Percentiles rank a stretch among this genome's conserved stretches.
These are phyloP conservation scores for Leccinum arenicola DNA, from an alignment of 768 basidiomycete genomes.

Conservation along the genomic window DNA sequence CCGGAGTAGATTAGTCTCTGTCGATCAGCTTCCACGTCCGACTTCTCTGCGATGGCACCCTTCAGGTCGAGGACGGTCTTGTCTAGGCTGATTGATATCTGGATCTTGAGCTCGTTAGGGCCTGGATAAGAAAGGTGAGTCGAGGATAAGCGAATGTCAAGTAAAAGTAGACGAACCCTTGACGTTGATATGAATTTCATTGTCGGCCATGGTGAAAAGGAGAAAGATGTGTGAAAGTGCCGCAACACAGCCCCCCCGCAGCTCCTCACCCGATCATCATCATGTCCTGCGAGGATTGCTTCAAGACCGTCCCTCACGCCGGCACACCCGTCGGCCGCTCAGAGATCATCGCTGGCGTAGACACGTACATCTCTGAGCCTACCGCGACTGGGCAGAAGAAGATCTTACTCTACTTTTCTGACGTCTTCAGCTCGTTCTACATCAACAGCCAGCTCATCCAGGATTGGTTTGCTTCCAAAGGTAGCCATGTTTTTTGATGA, in stretches of 20 bases:
- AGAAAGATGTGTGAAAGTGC: not conserved
- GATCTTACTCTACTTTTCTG: conserved; percentile 56
- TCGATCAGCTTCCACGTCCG: conserved; percentile 80
- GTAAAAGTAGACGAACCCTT: conserved; percentile 47
- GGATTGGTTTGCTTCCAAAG: conserved; percentile 61
- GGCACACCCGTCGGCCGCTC: conserved; percentile 44
- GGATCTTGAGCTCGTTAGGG: conserved; percentile 89
- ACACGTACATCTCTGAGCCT: conserved; percentile 56
- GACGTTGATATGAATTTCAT: conserved; percentile 64
- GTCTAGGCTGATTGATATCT: conserved; percentile 75
- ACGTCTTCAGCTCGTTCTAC: conserved; percentile 59
- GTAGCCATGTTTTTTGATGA: conserved; percentile 28
- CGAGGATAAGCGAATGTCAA: not conserved
- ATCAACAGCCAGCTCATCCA: conserved; percentile 58
- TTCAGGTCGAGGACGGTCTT: conserved; percentile 93
- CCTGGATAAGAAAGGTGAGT: conserved; percentile 39
- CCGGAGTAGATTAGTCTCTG: conserved; percentile 95
- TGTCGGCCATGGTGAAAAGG: conserved; percentile 48
- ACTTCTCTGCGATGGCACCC: conserved; percentile 79
- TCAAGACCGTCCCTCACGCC: conserved; percentile 48
- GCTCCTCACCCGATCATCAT: conserved; percentile 12
- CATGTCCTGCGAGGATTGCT: conserved; percentile 51
- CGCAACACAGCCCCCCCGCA: conserved; percentile 9
- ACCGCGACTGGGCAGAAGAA: conserved; percentile 32
- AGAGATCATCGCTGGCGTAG: conserved; percentile 36